Evolutionary conservation across 495 filamentous ascomycete species (phyloP).

Genomic region (Penicillium ucsense): DNA sequence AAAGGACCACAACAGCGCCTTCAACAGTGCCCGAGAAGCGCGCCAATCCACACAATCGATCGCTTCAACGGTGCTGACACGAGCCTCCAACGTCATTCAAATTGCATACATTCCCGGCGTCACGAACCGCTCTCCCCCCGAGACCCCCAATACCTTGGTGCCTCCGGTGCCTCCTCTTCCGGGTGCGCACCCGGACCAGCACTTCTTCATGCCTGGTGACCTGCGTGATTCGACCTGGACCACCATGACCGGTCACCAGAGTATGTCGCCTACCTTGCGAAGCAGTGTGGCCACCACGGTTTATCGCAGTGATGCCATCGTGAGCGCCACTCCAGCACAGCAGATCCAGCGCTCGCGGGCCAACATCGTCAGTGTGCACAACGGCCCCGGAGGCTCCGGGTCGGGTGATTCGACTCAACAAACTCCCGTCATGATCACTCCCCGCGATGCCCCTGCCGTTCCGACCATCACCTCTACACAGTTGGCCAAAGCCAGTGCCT

Average conservation of each 20-base stretch:
- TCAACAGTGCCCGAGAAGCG: conserved; percentile 61
- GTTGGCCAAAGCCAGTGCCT: conserved; percentile 32
- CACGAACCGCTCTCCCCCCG: conserved; percentile 79
- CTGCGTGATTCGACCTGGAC: conserved; percentile 80
- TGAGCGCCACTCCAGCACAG: conserved; percentile 71
- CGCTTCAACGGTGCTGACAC: conserved; percentile 88
- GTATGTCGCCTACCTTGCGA: conserved; percentile 52
- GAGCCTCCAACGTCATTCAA: conserved; percentile 97
- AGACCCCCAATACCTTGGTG: conserved; percentile 72
- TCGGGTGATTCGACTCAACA: conserved; percentile 9
- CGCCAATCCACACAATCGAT: conserved; percentile 86
- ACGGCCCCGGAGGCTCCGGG: conserved; percentile 20
- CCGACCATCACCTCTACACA: conserved; percentile 43
- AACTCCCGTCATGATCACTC: conserved; percentile 19
- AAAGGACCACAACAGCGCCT: conserved; percentile 41
- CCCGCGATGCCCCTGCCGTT: conserved; percentile 39
- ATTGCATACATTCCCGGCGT: conserved; percentile 98
- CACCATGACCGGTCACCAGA: conserved; percentile 56
- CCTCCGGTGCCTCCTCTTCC: conserved; percentile 91
- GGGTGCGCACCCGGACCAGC: conserved; percentile 64
- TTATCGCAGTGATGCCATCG: conserved; percentile 78
- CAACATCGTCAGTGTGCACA: conserved; percentile 79
- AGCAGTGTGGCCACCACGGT: conserved; percentile 86
- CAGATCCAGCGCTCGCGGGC: conserved; percentile 78
- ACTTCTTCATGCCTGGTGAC: conserved; percentile 90